Conservation (phyloP, 768 basidiomycete genomes). For the Leccinum subgranulosum region DNA sequence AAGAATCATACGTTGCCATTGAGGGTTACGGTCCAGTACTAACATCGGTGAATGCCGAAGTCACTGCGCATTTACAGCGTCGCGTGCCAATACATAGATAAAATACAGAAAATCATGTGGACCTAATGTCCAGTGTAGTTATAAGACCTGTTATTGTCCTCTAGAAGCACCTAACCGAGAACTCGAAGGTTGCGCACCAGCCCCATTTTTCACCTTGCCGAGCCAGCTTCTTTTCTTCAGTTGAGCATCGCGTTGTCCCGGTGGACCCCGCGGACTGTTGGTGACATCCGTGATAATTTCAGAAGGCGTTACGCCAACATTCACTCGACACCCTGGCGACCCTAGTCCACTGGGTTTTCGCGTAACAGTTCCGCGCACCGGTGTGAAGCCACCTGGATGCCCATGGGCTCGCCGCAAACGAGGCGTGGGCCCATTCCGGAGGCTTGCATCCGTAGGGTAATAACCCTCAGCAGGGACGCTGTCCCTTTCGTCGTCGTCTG, state of each 20-base stretch:
- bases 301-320: constrained; percentile 37
- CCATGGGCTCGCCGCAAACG: constrained; percentile 58
- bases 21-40: background rate
- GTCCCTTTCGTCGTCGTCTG: constrained; percentile 70
- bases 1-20: constrained; percentile 83
- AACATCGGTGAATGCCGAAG: constrained; percentile 19
- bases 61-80: constrained; percentile 1
- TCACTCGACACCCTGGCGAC: constrained; percentile 49
- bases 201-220: constrained; percentile 59
- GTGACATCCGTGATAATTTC: constrained; percentile 56
- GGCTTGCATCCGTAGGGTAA: constrained; percentile 37
- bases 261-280: constrained; percentile 51
- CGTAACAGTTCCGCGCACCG: constrained; percentile 49
- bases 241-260: constrained; percentile 22
- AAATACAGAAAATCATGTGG: constrained; percentile 14
- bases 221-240: constrained; percentile 64
- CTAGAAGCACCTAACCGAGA: constrained; percentile 21
- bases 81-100: constrained; percentile 6
- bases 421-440: constrained; percentile 47
- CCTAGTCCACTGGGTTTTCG: constrained; percentile 33
- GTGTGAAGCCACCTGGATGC: constrained; percentile 69
- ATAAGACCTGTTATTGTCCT: constrained; percentile 23
- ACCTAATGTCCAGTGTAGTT: constrained; percentile 9
- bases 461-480: constrained; percentile 68
- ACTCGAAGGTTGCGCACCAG: constrained; percentile 16